Evolutionary conservation across 2,329 filamentous ascomycete genomes (phyloP), one percentile per base, ranked within the genome.

Genomic region (Fusarium verticillioides): DNA sequence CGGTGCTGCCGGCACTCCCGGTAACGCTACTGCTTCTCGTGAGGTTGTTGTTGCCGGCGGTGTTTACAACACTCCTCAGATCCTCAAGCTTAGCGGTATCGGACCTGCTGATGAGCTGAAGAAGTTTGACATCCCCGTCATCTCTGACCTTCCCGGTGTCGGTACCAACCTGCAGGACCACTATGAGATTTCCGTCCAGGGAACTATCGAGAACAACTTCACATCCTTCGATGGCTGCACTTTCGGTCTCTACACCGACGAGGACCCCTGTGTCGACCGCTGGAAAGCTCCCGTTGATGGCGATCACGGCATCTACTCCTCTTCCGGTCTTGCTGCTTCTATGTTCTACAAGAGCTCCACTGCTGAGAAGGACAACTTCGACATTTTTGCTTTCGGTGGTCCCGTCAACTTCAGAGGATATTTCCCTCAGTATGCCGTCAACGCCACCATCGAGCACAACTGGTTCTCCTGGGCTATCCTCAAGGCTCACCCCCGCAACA

Each of bases 401-500:
- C 87, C 89, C 3, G 84, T 85, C 63, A 85, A 84, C 76, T 89
- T 90, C 83, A 81, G 82, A 21, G 88, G 88, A 28, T 90, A 90
- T 82, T 90, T 86, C 79, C 88, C 88, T 0, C 82, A 84, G 26
- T 91, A 87, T 72, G 84, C 85, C 5, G 78, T 84, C 56, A 84
- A 86, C 69, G 83, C 84, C 6, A 81, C 84, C 6, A 79, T 81
- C 13, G 84, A 82, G 61, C 82, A 83, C 16, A 83, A 84, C 60
- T 82, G 84, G 75, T 83, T 81, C 77, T 81, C 80, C 4, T 83
- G 81, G 82, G 77, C 80, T 6, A 85, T 80, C 11, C 77, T 94
- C 60, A 91, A 92, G 80, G 86, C 88, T 0, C 90, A 92, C 75
- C 87, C 91, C 0, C 87, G 88, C 59, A 93, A 93, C 68, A 82